Percentiles rank a stretch among this genome's conserved stretches.
Evolutionary conservation across 2,329 filamentous ascomycete species (phyloP).

Genomic region (Aspergillus proliferans): DNA sequence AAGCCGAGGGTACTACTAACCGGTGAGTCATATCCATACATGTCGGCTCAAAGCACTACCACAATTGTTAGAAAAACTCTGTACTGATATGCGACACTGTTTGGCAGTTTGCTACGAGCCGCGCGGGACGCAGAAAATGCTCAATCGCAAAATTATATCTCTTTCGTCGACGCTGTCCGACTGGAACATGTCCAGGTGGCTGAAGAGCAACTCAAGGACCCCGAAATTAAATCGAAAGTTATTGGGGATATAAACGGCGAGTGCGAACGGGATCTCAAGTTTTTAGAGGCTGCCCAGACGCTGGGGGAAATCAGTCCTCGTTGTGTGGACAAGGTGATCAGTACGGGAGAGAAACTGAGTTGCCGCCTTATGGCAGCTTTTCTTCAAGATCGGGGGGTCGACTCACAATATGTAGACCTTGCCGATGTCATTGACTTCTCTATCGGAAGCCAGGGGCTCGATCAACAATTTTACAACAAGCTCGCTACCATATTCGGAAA

Average conservation of each 20-base stretch:
- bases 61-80: not conserved
- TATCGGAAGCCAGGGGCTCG: constrained; percentile 49
- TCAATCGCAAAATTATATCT: constrained; percentile 56
- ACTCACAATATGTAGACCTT: constrained; percentile 84
- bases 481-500: constrained; percentile 57
- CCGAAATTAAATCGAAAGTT: constrained; percentile 54
- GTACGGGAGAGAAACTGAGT: constrained; percentile 92
- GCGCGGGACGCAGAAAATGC: constrained; percentile 45
- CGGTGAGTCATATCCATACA: constrained; percentile 56
- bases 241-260: constrained; percentile 65
- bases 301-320: constrained; percentile 66
- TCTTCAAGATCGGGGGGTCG: constrained; percentile 71
- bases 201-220: constrained; percentile 54
- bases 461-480: constrained; percentile 63
- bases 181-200: constrained; percentile 73
- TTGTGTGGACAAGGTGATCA: constrained; percentile 81
- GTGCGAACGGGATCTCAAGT: constrained; percentile 74
- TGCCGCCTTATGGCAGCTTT: constrained; percentile 85
- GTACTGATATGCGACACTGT: not conserved
- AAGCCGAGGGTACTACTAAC: constrained; percentile 91
- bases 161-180: constrained; percentile 73
- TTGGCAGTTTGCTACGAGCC: constrained; percentile 39
- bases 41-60: not conserved
- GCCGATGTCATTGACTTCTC: constrained; percentile 70
- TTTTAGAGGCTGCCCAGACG: constrained; percentile 57